phyloP scores from a whole-genome alignment of 2,329 filamentous ascomycete species.

The Sphaerulina populicola region DNA sequence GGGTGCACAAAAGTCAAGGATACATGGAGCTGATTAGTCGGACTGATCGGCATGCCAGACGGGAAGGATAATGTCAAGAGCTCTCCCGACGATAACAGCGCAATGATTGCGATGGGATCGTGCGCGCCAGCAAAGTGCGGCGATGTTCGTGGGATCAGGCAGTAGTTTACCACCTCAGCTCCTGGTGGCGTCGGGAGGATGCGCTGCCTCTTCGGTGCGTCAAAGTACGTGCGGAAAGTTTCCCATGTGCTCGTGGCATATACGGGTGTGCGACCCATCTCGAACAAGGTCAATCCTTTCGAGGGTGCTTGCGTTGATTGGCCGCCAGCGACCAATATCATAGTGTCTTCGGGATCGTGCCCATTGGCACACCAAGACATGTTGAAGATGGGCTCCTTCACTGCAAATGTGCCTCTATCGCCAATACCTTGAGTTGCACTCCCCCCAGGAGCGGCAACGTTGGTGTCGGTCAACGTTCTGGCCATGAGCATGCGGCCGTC shows the following conservation, averaged over 20 bases:
- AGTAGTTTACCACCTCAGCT: conserved; percentile 69
- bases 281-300: conserved; percentile 79
- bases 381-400: conserved; percentile 66
- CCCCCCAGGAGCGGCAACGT: conserved; percentile 57
- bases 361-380: conserved; percentile 86
- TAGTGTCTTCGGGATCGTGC: conserved; percentile 85
- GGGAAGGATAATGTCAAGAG: conserved; percentile 86
- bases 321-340: conserved; percentile 76
- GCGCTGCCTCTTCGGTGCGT: conserved; percentile 61
- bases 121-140: conserved; percentile 83
- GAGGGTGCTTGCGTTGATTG: conserved; percentile 56
- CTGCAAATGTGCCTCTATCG: conserved; percentile 44
- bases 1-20: conserved; percentile 85
- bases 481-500: conserved; percentile 79
- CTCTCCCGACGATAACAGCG: conserved; percentile 75
- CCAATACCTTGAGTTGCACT: conserved; percentile 22
- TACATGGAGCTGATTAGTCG: conserved; percentile 85
- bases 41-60: conserved; percentile 79
- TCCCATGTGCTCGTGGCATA: conserved; percentile 92
- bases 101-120: conserved; percentile 79
- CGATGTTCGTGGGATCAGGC: conserved; percentile 69
- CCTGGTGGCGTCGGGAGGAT: conserved; percentile 68
- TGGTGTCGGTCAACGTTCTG: conserved; percentile 64
- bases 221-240: conserved; percentile 66
- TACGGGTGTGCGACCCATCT: conserved; percentile 78